Evolutionary conservation across 208 protist genomes (phyloP), one percentile per base, ranked within the genome.

Genomic region (Acanthamoeba castellanii): DNA sequence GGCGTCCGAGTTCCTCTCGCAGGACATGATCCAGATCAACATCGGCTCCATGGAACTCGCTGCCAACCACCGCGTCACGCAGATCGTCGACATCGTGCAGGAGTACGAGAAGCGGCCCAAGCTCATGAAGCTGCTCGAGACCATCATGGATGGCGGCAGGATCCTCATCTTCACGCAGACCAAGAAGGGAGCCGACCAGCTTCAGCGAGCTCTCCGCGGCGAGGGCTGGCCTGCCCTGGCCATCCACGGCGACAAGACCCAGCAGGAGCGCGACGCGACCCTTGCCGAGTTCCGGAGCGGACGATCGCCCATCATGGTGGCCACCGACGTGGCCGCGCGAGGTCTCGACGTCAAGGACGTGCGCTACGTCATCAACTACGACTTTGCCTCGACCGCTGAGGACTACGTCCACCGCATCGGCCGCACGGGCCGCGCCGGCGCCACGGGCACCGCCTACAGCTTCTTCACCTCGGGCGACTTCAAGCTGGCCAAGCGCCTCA

Each of bases 181-280:
- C 2, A 96, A 96, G 37, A 42, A 84, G 9, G 81, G 64, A 0
- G 52, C 52, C 30, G 97, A 97, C 47, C 52, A 96, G 25, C 57
- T 97, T 1, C 47, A 95, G 4, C 32, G 5, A 0, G 94, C 95
- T 37, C 64, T 97, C 9, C 16, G 32, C 13, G 85, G 45, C 22
- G 37, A 64, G 55, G 92, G 92, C 66, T 96, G 20, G 20, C 11
- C 27, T 20, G 16, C 27, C 30, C 13, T 30, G 2, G 92, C 96
- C 22, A 5, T 97, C 20, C 97, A 97, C 87, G 97, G 97, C 25
- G 97, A 97, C 25, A 96, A 97, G n/a, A 66, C 81, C 70, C 97
- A 97, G 84, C 6, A n/a, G 20, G 96, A 97, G 50, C 87, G 97
- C 76, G 34, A 50, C 1, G 20, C 68, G 32, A 93, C 97, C 7